phyloP scores from a whole-genome alignment of 2,329 filamentous ascomycete species.

The Penicillium hesseltinei region DNA sequence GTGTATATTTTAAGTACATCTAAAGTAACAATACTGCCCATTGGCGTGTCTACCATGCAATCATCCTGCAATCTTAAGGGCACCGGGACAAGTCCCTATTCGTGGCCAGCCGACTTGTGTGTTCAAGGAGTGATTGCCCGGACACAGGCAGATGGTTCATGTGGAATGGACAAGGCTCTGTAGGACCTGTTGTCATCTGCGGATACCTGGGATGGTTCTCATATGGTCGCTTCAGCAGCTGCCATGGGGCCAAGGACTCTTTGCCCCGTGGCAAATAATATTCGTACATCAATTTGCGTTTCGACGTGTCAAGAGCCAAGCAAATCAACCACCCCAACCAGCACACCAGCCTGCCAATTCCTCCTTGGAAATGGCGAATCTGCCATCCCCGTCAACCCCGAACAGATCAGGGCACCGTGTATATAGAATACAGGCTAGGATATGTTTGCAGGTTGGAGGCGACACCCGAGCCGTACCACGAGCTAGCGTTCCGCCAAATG shows the following conservation, averaged over 20 bases:
- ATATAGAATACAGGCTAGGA: constrained; percentile 77
- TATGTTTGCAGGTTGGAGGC: constrained; percentile 72
- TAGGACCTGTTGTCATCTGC: background rate
- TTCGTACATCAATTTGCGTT: background rate
- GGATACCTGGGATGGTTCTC: background rate
- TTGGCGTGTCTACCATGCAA: background rate
- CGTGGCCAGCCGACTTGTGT: background rate
- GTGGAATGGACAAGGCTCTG: background rate
- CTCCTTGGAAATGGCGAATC: constrained; percentile 54
- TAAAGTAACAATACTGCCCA: background rate
- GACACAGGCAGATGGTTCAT: background rate
- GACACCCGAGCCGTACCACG: constrained; percentile 17
- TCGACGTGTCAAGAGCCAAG: background rate
- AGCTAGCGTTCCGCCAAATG: constrained; percentile 40
- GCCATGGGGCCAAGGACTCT: background rate
- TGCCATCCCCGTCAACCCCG: constrained; percentile 54
- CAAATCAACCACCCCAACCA: constrained; percentile 41
- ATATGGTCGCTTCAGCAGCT: background rate
- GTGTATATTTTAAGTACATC: background rate
- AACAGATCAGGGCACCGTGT: constrained; percentile 63
- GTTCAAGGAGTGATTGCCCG: background rate
- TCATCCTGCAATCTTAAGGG: background rate
- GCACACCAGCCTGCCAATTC: constrained; percentile 71
- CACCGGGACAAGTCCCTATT: background rate
- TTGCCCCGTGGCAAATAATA: background rate